Evolutionary conservation across 1,284 basidiomycete species (phyloP).

Genomic region (Ustilago trichophora): DNA sequence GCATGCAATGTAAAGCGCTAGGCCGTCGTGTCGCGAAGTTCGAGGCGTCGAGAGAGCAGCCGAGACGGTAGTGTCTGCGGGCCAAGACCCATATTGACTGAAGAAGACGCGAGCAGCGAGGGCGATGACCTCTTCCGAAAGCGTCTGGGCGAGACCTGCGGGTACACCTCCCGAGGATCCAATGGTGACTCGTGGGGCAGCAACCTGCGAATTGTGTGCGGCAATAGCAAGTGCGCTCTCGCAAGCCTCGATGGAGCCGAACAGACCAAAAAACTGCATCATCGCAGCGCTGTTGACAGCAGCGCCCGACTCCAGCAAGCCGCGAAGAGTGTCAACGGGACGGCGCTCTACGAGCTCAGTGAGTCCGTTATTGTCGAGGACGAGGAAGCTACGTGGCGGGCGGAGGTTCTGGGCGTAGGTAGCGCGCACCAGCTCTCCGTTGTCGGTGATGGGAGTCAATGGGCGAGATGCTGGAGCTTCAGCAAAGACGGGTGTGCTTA

Average conservation of each 20-base stretch:
- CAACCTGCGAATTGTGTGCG: conserved; percentile 66
- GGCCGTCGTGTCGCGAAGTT: conserved; percentile 78
- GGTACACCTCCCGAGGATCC: conserved; percentile 23
- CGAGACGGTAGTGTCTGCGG: conserved; percentile 54
- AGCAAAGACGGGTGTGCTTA: conserved; percentile 54
- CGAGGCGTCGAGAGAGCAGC: conserved; percentile 39
- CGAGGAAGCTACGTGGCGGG: conserved; percentile 79
- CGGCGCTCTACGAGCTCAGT: conserved; percentile 83
- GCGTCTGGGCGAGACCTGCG: conserved; percentile 23
- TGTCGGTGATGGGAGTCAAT: conserved; percentile 31
- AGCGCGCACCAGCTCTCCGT: conserved; percentile 72
- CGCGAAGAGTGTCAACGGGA: conserved; percentile 80
- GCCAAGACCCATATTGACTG: conserved; percentile 58
- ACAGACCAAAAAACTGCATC: conserved; percentile 61
- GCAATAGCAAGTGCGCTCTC: conserved; percentile 83
- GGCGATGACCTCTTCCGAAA: conserved; percentile 57
- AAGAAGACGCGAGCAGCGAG: conserved; percentile 62
- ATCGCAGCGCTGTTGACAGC: conserved; percentile 54
- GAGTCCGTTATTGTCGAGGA: conserved; percentile 84
- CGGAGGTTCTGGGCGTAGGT: conserved; percentile 81
- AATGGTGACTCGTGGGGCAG: conserved; percentile 33
- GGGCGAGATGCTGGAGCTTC: conserved; percentile 29
- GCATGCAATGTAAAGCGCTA: conserved; percentile 85
- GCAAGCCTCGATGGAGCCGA: conserved; percentile 73
- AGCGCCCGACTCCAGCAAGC: conserved; percentile 66